Conservation (phyloP, 208 protist genomes). For the Trypanosoma cruzi region DNA sequence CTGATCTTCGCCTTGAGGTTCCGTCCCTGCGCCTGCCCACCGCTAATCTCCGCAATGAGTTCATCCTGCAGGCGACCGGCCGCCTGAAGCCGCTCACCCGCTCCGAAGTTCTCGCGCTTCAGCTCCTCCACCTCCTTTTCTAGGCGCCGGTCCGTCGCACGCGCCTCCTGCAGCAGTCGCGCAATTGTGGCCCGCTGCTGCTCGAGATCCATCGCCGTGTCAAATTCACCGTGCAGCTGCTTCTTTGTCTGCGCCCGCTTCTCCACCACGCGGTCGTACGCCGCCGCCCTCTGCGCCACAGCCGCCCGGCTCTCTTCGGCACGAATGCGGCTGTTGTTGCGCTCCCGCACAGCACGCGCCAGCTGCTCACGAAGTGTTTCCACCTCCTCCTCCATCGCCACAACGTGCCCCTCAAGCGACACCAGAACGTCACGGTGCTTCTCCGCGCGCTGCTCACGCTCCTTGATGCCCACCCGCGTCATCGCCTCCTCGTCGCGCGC, state of each 20-base stretch:
- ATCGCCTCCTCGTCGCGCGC: slow-evolving; percentile 51
- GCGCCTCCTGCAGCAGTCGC: slow-evolving; percentile 53
- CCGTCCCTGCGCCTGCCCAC: slow-evolving; percentile 82
- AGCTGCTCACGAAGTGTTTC: slow-evolving; percentile 66
- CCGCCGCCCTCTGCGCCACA: slow-evolving; percentile 36
- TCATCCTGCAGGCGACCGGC: slow-evolving; percentile 61
- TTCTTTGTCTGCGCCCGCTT: slow-evolving; percentile 27
- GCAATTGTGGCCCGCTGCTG: slow-evolving; percentile 63
- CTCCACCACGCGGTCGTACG: slow-evolving; percentile 37
- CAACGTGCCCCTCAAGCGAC: slow-evolving; percentile 48
- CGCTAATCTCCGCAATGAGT: slow-evolving; percentile 81
- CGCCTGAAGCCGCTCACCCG: slow-evolving; percentile 82
- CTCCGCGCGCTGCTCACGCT: slow-evolving; percentile 54
- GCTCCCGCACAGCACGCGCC: slow-evolving; percentile 52
- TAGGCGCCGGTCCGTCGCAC: slow-evolving; percentile 49
- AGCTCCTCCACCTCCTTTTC: slow-evolving; percentile 81
- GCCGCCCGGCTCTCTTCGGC: slow-evolving; percentile 35
- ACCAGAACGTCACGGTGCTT: slow-evolving; percentile 46
- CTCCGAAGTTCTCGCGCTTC: slow-evolving; percentile 80
- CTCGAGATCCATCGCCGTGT: slow-evolving; percentile 57
- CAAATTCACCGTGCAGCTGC: slow-evolving; percentile 44
- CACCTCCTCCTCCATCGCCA: slow-evolving; percentile 80
- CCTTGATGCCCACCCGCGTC: slow-evolving; percentile 54
- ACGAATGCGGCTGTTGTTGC: slow-evolving; percentile 30
- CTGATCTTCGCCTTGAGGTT: slow-evolving; percentile 84